Evolutionary conservation across 129 eudicot genomes (phyloP), one percentile per base, ranked within the genome.

Genomic region (Artemisia annua): DNA sequence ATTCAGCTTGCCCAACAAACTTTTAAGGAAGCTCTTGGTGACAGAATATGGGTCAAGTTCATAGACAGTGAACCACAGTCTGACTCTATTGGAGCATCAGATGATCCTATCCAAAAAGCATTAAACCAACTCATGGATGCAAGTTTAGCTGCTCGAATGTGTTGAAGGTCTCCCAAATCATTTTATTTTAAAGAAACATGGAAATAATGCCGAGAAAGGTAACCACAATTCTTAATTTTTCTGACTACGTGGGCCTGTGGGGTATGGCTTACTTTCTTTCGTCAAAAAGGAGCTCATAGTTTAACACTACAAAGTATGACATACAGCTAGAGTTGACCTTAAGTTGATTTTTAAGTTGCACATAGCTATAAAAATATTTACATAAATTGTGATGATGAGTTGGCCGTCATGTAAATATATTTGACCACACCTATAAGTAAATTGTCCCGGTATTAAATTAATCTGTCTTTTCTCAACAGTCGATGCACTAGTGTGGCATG

Each of bases 11-110:
- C 99, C 49, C 82, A 72, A 43, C 83, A 86, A 75, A 69, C 91
- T 59, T 95, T 86, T 71, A 86, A 63, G 75, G 99, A 95, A 67
- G 99, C 97, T 63, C 81, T 95, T 74, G 97, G 99, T 78, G 87
- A 84, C 81, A 97, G 96, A 80, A 86, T 88, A 83, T 95, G 97
- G 99, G 75, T 79, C 67, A 73, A 73, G 49, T 71, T 90, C 32
- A 85, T 88, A 22, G 85, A 85, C 52, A 65, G 64, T 30, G 76
- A 58, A 75, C 57, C 79, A 18, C 78, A 66, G n/a, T 66, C 81
- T 5, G 81, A 74, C 79, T n/a, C n/a, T n/a, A n/a, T n/a, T n/a
- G n/a, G n/a, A n/a, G n/a, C n/a, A n/a, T n/a, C n/a, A n/a, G n/a
- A n/a, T n/a, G 82, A 82, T 84, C 82, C 90, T 73, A 63, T 79